Conservation (phyloP, 768 basidiomycete genomes). For the Hirschioporus abietinus region DNA sequence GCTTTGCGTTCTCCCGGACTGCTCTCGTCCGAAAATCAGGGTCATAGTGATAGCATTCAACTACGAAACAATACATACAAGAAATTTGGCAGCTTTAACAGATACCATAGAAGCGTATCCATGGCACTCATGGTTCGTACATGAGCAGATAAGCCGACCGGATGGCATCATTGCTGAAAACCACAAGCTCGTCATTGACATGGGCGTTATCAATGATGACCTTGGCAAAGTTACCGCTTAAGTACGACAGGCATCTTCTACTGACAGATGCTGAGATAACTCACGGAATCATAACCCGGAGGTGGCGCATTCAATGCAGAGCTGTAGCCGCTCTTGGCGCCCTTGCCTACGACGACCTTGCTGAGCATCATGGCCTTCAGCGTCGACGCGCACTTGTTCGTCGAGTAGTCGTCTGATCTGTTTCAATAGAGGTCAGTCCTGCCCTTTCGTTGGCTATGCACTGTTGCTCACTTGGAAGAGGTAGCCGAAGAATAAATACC, state of each 20-base stretch:
- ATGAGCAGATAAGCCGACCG: slow-evolving; percentile 66
- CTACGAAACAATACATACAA: too few relatives aligned
- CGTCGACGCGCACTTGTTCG: slow-evolving; percentile 46
- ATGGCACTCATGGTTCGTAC: slow-evolving; percentile 39
- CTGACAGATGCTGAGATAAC: slow-evolving; percentile 19
- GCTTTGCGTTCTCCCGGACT: too few relatives aligned
- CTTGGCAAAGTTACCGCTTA: neutral
- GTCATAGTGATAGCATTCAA: too few relatives aligned
- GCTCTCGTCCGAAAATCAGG: too few relatives aligned
- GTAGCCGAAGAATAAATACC: slow-evolving; percentile 75
- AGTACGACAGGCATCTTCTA: too few relatives aligned
- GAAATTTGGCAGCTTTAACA: too few relatives aligned
- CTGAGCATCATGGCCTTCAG: slow-evolving; percentile 64
- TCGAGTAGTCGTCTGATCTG: slow-evolving; percentile 67
- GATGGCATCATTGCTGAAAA: slow-evolving; percentile 68
- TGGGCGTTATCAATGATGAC: neutral
- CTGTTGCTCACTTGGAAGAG: slow-evolving; percentile 55
- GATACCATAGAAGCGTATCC: neutral
- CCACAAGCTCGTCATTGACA: slow-evolving; percentile 60
- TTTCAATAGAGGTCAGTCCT: neutral
- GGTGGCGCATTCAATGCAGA: slow-evolving; percentile 52
- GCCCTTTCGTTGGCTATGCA: neutral
- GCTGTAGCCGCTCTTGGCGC: slow-evolving; percentile 57
- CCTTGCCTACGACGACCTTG: slow-evolving; percentile 69
- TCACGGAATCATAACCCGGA: slow-evolving; percentile 59